Evolutionary conservation across 1,284 basidiomycete species (phyloP).

Genomic region (Marasmius tenuissimus): DNA sequence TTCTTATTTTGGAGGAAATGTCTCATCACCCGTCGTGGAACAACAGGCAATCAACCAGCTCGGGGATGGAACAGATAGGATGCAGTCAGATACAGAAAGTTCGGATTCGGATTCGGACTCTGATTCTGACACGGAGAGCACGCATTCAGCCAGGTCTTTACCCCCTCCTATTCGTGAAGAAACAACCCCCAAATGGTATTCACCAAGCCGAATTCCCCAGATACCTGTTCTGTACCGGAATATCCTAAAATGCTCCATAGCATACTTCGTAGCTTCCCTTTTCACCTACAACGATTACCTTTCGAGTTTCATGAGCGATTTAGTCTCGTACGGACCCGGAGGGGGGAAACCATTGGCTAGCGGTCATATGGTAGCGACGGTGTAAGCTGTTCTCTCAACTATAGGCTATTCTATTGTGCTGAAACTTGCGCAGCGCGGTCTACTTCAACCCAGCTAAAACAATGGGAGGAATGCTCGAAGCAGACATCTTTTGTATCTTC

Average conservation of each 20-base stretch:
- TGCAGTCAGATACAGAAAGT: constrained; percentile 23
- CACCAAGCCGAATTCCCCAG: constrained; percentile 16
- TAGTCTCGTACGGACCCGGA: constrained; percentile 52
- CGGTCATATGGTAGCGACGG: constrained; percentile 90
- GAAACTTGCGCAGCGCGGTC: constrained; percentile 52
- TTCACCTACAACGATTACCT: constrained; percentile 88
- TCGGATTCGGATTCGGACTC: constrained; percentile 17
- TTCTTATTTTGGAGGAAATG: constrained; percentile 3
- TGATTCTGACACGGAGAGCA: constrained; percentile 22
- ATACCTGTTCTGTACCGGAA: constrained; percentile 62
- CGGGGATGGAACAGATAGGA: constrained; percentile 1
- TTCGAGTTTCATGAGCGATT: constrained; percentile 61
- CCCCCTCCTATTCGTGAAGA: constrained; percentile 4
- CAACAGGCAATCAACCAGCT: not conserved
- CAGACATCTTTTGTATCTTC: constrained; percentile 75
- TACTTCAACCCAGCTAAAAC: constrained; percentile 88
- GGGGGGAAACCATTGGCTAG: constrained; percentile 61
- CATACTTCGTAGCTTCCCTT: constrained; percentile 87
- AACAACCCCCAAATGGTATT: constrained; percentile 16
- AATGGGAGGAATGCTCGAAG: constrained; percentile 88
- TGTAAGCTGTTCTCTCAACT: constrained; percentile 43
- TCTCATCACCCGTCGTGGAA: constrained; percentile 14
- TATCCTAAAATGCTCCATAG: constrained; percentile 88
- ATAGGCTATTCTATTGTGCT: constrained; percentile 6
- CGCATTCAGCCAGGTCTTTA: constrained; percentile 4